Evolutionary conservation across 371 early-diverging fungal genomes (phyloP).

Genomic region (Rhizopus sp.): DNA sequence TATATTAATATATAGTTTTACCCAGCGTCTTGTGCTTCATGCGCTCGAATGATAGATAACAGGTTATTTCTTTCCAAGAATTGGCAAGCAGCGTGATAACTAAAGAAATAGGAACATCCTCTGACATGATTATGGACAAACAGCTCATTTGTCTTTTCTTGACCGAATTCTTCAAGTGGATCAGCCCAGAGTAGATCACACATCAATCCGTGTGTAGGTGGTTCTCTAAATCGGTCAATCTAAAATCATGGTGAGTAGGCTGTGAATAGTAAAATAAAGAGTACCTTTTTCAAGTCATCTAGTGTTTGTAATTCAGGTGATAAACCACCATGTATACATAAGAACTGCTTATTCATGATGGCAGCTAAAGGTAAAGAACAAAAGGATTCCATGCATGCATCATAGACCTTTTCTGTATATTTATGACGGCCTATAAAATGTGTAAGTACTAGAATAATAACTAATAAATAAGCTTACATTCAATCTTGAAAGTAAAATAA

Average conservation of each 20-base stretch:
- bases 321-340: conserved; percentile 99
- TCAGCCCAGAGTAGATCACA: conserved; percentile 99
- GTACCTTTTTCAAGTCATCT: conserved; percentile 71
- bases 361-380: conserved; percentile 95
- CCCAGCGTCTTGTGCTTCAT: conserved; percentile 98
- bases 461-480: conserved; percentile 68
- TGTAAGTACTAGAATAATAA: neutral
- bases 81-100: conserved; percentile 87
- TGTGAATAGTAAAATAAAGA: too few species aligned
- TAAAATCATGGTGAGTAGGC: conserved; percentile 18
- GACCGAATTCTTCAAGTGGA: conserved; percentile 95
- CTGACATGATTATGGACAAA: conserved; percentile 92
- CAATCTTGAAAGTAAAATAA: conserved; percentile 96
- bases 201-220: conserved; percentile 94
- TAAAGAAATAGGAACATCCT: conserved; percentile 92
- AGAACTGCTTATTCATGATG: conserved; percentile 95
- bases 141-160: conserved; percentile 77
- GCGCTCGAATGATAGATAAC: conserved; percentile 93
- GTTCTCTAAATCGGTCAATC: conserved; percentile 95
- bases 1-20: neutral
- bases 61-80: conserved; percentile 94
- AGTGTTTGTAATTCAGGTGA: conserved; percentile 92
- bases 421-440: conserved; percentile 80
- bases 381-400: conserved; percentile 91
- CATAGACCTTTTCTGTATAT: conserved; percentile 93